Conservation (phyloP, 1,284 basidiomycete genomes). For the Cutaneotrichosporon sp. region DNA sequence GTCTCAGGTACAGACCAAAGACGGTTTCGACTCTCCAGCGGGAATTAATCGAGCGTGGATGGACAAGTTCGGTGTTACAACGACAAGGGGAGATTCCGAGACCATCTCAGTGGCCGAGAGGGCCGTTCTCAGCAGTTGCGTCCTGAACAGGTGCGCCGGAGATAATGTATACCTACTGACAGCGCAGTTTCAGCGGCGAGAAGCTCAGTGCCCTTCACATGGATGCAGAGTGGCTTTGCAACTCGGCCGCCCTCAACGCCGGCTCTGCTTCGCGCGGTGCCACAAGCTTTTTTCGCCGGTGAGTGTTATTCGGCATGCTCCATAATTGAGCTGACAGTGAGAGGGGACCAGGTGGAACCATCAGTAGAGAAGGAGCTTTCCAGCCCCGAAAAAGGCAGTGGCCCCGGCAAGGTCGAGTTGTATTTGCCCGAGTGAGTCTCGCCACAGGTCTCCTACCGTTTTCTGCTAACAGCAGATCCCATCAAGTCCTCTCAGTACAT, state of each 20-base stretch:
- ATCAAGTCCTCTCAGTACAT: slow-evolving; percentile 33
- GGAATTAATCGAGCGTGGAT: slow-evolving; percentile 28
- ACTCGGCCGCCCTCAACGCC: background rate
- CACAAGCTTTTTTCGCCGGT: background rate
- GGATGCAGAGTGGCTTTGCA: slow-evolving; percentile 28
- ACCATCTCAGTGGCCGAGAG: slow-evolving; percentile 19
- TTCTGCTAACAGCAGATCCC: slow-evolving; percentile 25
- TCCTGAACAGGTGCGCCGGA: slow-evolving; percentile 28
- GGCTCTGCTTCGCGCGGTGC: background rate
- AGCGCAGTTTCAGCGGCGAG: slow-evolving; percentile 27
- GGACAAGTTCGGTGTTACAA: background rate
- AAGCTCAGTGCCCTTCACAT: slow-evolving; percentile 25
- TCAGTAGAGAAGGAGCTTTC: too few species aligned
- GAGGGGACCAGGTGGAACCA: too few species aligned
- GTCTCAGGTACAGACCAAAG: slow-evolving; percentile 26
- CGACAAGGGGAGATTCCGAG: background rate
- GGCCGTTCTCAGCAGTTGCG: slow-evolving; percentile 30
- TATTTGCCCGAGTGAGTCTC: slow-evolving; percentile 42
- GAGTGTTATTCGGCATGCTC: background rate
- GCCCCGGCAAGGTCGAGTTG: slow-evolving; percentile 20
- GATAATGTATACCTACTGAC: background rate
- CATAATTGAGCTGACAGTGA: background rate
- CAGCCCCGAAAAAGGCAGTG: background rate
- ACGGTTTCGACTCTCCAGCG: slow-evolving; percentile 17
- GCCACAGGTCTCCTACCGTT: slow-evolving; percentile 27